Base-by-base conservation (phyloP, 345 rosid genomes). In the Populus ilicifolia region DNA sequence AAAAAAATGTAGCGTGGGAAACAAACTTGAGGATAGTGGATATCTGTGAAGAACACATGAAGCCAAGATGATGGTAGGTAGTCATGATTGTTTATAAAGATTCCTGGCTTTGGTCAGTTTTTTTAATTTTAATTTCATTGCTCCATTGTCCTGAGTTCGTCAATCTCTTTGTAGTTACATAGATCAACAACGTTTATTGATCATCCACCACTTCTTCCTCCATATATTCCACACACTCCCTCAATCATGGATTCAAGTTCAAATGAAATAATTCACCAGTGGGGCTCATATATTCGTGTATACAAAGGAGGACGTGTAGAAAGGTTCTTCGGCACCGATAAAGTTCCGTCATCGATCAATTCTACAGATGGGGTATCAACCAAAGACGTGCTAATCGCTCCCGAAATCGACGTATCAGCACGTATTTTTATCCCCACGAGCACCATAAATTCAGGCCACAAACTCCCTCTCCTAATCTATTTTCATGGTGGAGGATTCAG, bases 401-500 rank as follows among this genome's bases (percentile, higher is more conserved):
- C 84, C 18, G 81, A 78, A 11, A 41, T 77, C 3, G 77, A 71
- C 4, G 74, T 85, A 6, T 74, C 75, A 2, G 86, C 71, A 10
- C 68, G 88, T 18, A 52, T 88, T 54, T 88, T 74, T 76, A 23
- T 81, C 50, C 88, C 90, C 1, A 0, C 50, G 0, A 64, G 39
- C 23, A 69, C 18, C 9, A 12, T 12, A 7, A 16, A 63, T 21
- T 75, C 56, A 2, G 27, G 25, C 69, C 77, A 43, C 27, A 85
- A 81, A 39, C 82, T 83, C 10, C 87, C 91, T 21, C 69, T 85
- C 46, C 72, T 87, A 1, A 74, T 85, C 21, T 86, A 86, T 67
- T 83, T 72, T 43, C 91, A 87, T 12, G 87, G 87, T 11, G 89
- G 89, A 25, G 85, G 74, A 11, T 81, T 85, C 41, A 54, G 46